Conservation (phyloP, 129 eudicot genomes). For the Helianthus tuberosus region DNA sequence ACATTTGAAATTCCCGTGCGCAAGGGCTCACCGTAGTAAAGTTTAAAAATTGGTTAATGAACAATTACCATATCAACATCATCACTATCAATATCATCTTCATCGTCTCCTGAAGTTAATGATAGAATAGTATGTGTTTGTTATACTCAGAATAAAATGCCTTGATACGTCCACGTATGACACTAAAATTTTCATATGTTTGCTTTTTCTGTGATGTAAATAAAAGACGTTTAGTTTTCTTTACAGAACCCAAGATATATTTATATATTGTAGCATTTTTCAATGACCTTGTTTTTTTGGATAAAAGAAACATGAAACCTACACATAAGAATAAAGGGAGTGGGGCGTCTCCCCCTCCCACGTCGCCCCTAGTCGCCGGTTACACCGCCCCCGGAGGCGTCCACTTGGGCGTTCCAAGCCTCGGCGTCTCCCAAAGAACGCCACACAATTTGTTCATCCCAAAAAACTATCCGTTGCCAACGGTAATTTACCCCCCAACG, state of each 20-base stretch:
- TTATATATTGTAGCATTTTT: conserved; percentile 42
- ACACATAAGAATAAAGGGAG: too few species aligned
- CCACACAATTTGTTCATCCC: too few species aligned
- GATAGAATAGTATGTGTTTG: conserved; percentile 62
- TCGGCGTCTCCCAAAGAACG: too few species aligned
- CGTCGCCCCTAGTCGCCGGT: too few species aligned
- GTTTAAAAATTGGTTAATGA: too few species aligned
- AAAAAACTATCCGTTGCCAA: too few species aligned
- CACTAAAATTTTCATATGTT: conserved; percentile 74
- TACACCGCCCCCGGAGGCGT: too few species aligned
- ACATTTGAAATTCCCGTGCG: too few species aligned
- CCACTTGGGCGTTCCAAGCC: too few species aligned
- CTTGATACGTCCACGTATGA: conserved; percentile 61
- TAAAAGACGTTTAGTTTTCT: conserved; percentile 51
- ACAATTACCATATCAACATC: conserved; percentile 42
- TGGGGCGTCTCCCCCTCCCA: too few species aligned
- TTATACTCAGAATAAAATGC: conserved; percentile 54
- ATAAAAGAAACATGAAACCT: conserved; percentile 55
- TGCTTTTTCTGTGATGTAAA: conserved; percentile 69
- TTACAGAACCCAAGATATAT: conserved; percentile 26
- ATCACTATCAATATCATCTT: conserved; percentile 35
- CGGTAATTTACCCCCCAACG: too few species aligned
- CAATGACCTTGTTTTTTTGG: conserved; percentile 38
- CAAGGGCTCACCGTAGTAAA: too few species aligned
- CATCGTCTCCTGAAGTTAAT: conserved; percentile 49